Evolutionary conservation across 495 filamentous ascomycete genomes (phyloP).

Genomic region (Cetradonia linearis): DNA sequence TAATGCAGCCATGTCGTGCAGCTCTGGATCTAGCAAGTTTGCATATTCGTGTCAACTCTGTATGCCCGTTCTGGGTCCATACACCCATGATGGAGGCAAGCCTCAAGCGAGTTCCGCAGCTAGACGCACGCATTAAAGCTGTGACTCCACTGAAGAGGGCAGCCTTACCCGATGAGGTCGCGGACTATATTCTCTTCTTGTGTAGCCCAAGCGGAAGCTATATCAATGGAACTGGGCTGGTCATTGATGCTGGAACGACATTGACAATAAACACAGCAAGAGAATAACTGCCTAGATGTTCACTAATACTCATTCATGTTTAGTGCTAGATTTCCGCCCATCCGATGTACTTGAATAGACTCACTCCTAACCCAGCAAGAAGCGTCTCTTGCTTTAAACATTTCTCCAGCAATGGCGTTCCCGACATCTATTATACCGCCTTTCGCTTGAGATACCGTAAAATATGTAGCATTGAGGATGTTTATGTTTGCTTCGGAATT

Average conservation of each 20-base stretch:
- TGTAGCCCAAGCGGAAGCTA: constrained; percentile 35
- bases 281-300: too few species aligned
- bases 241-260: constrained; percentile 12
- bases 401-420: too few species aligned
- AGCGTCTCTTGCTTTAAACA: too few species aligned
- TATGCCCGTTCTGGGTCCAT: constrained; percentile 36
- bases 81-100: constrained; percentile 33
- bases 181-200: constrained; percentile 37
- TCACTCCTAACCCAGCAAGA: too few species aligned
- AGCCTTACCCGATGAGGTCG: constrained; percentile 33
- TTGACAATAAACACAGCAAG: too few species aligned
- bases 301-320: too few species aligned
- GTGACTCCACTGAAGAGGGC: constrained; percentile 31
- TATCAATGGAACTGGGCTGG: constrained; percentile 19
- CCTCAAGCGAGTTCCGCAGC: constrained; percentile 24
- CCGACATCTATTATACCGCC: too few species aligned
- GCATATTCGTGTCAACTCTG: constrained; percentile 36
- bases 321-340: too few species aligned
- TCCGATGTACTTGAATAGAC: too few species aligned
- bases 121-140: constrained; percentile 14
- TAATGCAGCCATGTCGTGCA: constrained; percentile 12
- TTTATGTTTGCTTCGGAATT: too few species aligned
- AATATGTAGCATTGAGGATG: too few species aligned
- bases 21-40: constrained; percentile 28
- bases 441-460: too few species aligned